Base-by-base conservation (phyloP, 1,284 basidiomycete genomes). In the Vanrija sp. region DNA sequence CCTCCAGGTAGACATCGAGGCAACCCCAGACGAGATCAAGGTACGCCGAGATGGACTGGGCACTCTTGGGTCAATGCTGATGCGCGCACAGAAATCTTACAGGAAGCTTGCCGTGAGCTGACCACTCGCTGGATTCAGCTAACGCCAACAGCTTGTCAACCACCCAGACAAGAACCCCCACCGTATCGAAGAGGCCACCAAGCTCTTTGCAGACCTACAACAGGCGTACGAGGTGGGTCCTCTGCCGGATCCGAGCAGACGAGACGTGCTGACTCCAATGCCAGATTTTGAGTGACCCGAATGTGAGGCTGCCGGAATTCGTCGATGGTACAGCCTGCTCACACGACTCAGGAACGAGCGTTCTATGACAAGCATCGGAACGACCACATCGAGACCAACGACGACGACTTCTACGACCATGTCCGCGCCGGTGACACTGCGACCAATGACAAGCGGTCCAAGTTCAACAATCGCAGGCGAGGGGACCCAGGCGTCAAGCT, bases 301-400 rank as follows among this genome's bases (percentile, higher is more conserved):
- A 95, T 81, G 92, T 91, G 76, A 76, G 83, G 47, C 34, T 34
- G 28, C n/a, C n/a, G n/a, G 26, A 28, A 5, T 28, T 12, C 14
- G 23, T 1, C 5, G 5, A 1, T 45, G 26, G 50, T 43, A 52
- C 40, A 28, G 18, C 29, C 40, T 19, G 39, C 39, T 65, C 4
- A 49, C 6, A 14, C 49, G n/a, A 15, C 6, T 4, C 83, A 93
- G 89, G 94, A 98, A 81, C 82, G 95, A 60, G 93, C 95, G 43
- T 98, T 94, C 90, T 98, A 98, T 74, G 95, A 98, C 74, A 86
- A 86, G n/a, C 94, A 98, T 73, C 84, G 89, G 45, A 87, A 91
- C 34, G 87, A 88, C n/a, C 80, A 92, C 8, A 81, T 82, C 12
- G 88, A 90, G 1, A 88, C 90, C 65, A 86, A 88, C 42, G 91